These are phyloP conservation scores for Diaporthe citriasiana DNA, from an alignment of 2,329 filamentous ascomycete genomes.

Conservation along the genomic window DNA sequence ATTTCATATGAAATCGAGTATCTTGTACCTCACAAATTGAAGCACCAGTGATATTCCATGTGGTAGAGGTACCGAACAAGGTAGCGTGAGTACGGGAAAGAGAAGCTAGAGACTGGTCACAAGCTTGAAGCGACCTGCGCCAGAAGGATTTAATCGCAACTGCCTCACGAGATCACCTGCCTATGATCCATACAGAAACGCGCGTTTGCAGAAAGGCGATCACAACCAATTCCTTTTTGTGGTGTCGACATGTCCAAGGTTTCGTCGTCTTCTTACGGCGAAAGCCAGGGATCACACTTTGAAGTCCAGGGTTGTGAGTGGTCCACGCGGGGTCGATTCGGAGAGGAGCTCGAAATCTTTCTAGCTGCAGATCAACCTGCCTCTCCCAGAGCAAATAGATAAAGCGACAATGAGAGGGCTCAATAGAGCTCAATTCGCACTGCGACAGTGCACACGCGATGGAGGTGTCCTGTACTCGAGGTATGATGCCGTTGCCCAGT, in stretches of 20 bases:
- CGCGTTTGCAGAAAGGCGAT: rapidly evolving
- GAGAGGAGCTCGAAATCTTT: not conserved
- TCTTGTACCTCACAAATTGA: not conserved
- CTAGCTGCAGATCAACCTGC: not conserved
- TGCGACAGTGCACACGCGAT: conserved; percentile 31
- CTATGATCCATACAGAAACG: rapidly evolving
- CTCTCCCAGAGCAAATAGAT: not conserved
- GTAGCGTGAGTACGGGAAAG: too few species aligned
- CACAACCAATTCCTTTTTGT: too few species aligned
- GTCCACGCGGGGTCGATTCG: conserved; percentile 28
- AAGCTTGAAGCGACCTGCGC: not conserved
- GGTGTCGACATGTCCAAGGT: not conserved
- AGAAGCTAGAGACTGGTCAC: not conserved
- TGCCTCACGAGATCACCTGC: not conserved
- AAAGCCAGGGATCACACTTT: not conserved
- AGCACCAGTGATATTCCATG: not conserved
- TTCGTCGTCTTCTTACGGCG: not conserved
- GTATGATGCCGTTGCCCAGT: not conserved
- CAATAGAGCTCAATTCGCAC: conserved; percentile 33
- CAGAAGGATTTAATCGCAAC: not conserved
- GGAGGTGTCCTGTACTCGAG: not conserved
- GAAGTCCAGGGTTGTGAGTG: conserved; percentile 11
- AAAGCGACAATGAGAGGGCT: conserved; percentile 37
- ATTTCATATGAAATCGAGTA: too few species aligned
- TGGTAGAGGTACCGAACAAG: not conserved